A percentile compares a stretch with the other conserved stretches of the same genome.
These are phyloP conservation scores for Lipomyces yamanashiensis DNA, from an alignment of 805 yeast species.

Conservation along the genomic window DNA sequence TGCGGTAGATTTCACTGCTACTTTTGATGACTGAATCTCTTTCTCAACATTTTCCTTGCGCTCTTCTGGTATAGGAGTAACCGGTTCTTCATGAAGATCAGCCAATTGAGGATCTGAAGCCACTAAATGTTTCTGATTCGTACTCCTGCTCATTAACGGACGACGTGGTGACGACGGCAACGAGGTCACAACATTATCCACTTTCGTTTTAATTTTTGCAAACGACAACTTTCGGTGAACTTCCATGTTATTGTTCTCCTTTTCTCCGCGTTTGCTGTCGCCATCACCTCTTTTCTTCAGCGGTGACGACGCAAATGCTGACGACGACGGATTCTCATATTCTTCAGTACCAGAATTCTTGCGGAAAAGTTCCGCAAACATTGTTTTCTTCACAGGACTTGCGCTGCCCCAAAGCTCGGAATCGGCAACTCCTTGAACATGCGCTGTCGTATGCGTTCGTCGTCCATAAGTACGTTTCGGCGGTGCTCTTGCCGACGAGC, in stretches of 20 bases:
- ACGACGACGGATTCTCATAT: slow-evolving; percentile 1
- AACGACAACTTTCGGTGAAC: slow-evolving; percentile 1
- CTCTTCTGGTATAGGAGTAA: neutral
- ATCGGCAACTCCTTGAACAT: slow-evolving; percentile 30
- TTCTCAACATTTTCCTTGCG: neutral
- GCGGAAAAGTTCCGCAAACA: slow-evolving; percentile 1
- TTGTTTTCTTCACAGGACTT: slow-evolving; percentile 27
- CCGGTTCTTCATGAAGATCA: neutral
- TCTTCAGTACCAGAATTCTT: neutral
- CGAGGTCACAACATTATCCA: slow-evolving; percentile 10
- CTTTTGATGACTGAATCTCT: neutral
- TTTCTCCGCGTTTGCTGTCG: neutral
- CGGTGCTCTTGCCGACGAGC: neutral
- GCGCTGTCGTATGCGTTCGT: slow-evolving; percentile 20
- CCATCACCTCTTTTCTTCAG: neutral
- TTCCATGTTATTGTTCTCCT: slow-evolving; percentile 11
- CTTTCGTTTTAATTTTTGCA: slow-evolving; percentile 11
- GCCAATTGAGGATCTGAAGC: neutral
- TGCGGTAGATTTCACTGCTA: neutral
- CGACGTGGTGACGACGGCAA: slow-evolving; percentile 16
- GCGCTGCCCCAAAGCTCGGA: slow-evolving; percentile 28
- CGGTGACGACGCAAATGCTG: slow-evolving; percentile 9
- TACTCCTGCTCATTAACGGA: slow-evolving; percentile 11
- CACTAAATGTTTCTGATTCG: neutral
- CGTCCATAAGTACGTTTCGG: slow-evolving; percentile 31